A percentile compares a stretch with the other conserved stretches of the same genome.
phyloP scores from a whole-genome alignment of 129 eudicot species.

The Ambrosia artemisiifolia region DNA sequence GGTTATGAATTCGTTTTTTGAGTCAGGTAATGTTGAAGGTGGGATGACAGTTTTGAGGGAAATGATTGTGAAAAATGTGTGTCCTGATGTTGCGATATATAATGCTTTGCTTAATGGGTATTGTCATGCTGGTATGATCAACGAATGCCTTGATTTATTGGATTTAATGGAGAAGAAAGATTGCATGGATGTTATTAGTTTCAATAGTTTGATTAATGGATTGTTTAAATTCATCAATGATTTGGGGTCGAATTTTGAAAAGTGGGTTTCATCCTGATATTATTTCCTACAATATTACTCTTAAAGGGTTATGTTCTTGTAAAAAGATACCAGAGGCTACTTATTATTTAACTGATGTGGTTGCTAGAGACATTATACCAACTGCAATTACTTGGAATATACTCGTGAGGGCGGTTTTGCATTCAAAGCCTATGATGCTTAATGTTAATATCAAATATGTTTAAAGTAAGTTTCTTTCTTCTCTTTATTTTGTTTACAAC shows the following conservation, averaged over 20 bases:
- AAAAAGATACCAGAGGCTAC: constrained; percentile 48
- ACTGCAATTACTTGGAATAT: constrained; percentile 80
- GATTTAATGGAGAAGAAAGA: constrained; percentile 59
- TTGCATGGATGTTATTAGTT: constrained; percentile 45
- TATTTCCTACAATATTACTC: constrained; percentile 73
- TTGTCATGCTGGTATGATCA: constrained; percentile 41
- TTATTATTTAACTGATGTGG: constrained; percentile 56
- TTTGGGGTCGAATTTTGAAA: constrained; percentile 69
- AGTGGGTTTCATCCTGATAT: constrained; percentile 75
- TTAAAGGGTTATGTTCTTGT: constrained; percentile 79
- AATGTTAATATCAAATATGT: neutral
- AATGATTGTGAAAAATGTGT: constrained; percentile 44
- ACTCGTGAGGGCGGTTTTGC: constrained; percentile 65
- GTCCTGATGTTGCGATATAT: constrained; percentile 54
- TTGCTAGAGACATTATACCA: constrained; percentile 55
- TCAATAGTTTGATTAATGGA: constrained; percentile 58
- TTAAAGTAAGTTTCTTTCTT: constrained; percentile 34
- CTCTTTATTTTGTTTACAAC: neutral
- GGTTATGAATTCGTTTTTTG: constrained; percentile 68
- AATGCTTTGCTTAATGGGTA: constrained; percentile 71
- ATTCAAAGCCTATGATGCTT: constrained; percentile 11
- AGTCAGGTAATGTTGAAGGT: constrained; percentile 57
- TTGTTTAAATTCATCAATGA: constrained; percentile 49
- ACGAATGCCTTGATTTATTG: constrained; percentile 54
- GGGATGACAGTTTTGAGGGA: constrained; percentile 52